Conservation (phyloP, 2,329 filamentous ascomycete genomes). For the Coniochaeta sp. region DNA sequence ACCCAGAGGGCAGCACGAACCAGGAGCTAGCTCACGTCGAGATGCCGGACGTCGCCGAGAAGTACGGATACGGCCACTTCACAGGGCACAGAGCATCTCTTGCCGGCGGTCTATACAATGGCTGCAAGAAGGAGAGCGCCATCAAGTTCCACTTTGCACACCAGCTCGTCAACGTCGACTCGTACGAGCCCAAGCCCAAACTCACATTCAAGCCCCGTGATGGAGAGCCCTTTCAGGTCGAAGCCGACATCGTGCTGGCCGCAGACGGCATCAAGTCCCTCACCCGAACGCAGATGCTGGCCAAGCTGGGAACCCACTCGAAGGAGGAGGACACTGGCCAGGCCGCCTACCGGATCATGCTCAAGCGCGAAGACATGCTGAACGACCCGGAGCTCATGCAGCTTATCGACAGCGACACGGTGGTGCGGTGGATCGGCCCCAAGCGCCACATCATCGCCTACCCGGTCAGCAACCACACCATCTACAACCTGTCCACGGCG, state of each 20-base stretch:
- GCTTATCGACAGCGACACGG: conserved; percentile 60
- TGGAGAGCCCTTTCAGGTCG: conserved; percentile 43
- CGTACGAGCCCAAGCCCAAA: conserved; percentile 50
- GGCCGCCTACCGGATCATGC: conserved; percentile 73
- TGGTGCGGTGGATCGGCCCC: conserved; percentile 70
- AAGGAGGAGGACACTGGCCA: conserved; percentile 63
- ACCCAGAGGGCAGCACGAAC: conserved; percentile 56
- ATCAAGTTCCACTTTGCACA: conserved; percentile 65
- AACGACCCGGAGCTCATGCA: conserved; percentile 58
- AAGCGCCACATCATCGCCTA: conserved; percentile 73
- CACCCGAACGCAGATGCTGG: conserved; percentile 45
- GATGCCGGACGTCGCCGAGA: conserved; percentile 57
- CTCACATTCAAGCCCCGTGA: conserved; percentile 54
- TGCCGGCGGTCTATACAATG: conserved; percentile 61
- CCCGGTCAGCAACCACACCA: conserved; percentile 57
- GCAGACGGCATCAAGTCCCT: conserved; percentile 49
- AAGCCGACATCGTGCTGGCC: conserved; percentile 45
- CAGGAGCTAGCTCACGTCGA: conserved; percentile 63
- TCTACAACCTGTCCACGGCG: conserved; percentile 57
- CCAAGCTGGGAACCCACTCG: conserved; percentile 38
- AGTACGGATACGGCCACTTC: conserved; percentile 71
- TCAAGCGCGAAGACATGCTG: conserved; percentile 58
- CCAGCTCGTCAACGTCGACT: conserved; percentile 45
- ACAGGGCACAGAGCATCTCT: conserved; percentile 70
- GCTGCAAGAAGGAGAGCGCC: conserved; percentile 52